Evolutionary conservation across 306 rosid species (phyloP).

Genomic region (Quercus rubra): DNA sequence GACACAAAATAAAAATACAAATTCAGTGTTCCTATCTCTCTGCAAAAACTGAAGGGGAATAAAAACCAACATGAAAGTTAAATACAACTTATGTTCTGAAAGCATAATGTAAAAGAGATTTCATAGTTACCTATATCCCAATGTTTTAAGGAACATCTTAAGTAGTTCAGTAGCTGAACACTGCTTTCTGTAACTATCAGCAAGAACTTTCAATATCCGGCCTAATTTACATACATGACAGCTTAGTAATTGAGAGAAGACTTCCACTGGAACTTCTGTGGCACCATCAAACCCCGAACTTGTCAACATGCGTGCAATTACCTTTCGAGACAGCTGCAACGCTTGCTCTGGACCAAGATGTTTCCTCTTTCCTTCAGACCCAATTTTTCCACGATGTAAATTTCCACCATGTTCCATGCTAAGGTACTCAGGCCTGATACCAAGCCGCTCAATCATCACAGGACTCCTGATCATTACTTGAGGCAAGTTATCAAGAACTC

Average conservation of each 20-base stretch:
- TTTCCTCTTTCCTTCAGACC: slow-evolving; percentile 51
- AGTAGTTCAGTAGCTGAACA: slow-evolving; percentile 77
- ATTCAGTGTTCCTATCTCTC: neutral
- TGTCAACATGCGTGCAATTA: slow-evolving; percentile 55
- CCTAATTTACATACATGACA: slow-evolving; percentile 68
- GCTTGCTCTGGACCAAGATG: slow-evolving; percentile 66
- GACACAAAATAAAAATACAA: neutral
- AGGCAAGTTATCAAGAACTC: slow-evolving; percentile 78
- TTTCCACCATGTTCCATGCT: slow-evolving; percentile 59
- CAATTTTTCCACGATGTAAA: slow-evolving; percentile 44
- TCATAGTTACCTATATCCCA: slow-evolving; percentile 66
- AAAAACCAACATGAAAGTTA: neutral
- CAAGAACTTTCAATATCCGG: slow-evolving; percentile 59
- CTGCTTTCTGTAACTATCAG: slow-evolving; percentile 83
- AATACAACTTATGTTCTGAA: neutral
- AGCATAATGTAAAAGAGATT: neutral
- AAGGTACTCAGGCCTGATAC: slow-evolving; percentile 59
- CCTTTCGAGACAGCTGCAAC: slow-evolving; percentile 55
- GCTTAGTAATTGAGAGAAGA: slow-evolving; percentile 71
- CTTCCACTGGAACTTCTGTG: slow-evolving; percentile 72
- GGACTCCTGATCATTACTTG: slow-evolving; percentile 52
- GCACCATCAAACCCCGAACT: slow-evolving; percentile 75
- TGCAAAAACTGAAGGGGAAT: neutral
- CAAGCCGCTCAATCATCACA: slow-evolving; percentile 78
- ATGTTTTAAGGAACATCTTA: slow-evolving; percentile 82